Evolutionary conservation across 345 rosid species (phyloP), one percentile per base, ranked within the genome.

Genomic region (Syzygium aromaticum): DNA sequence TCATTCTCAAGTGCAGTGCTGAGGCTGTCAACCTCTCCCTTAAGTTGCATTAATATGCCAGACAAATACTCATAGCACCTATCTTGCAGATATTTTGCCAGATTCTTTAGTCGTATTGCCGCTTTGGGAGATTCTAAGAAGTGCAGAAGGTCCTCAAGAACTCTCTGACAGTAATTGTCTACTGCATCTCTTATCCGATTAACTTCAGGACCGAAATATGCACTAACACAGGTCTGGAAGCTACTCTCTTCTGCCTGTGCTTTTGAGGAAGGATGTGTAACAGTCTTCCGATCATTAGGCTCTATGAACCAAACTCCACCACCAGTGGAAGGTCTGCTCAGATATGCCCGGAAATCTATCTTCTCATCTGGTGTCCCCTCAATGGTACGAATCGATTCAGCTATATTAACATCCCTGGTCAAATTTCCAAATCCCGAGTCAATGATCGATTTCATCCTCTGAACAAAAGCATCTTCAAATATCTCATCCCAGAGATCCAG

Each of bases 251-350:
- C 97, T 16, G 89, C 90, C 2, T 91, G 86, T 86, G 89, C 88
- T 90, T 93, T 94, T 89, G 89, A 88, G 57, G 94, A 94, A 54
- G 92, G 88, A 80, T 89, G 52, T 43, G 86, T 84, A 91, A 89
- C 91, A 89, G 88, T 86, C 94, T 93, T 96, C 92, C 92, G 93
- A 49, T 89, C 64, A 86, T 91, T 93, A 89, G 98, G 93, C 87
- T 98, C 99, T 30, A 95, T 92, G 89, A 96, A 98, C 99, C 99
- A 98, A 89, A 98, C 94, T 85, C 99, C 98, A 85, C 98, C 99
- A 85, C 98, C 98, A 11, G 95, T 93, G 40, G 96, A 94, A 85
- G 97, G 97, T 88, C 95, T 96, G 90, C 91, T 95, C 91, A 98
- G 92, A 91, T 95, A 95, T 61, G 94, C 95, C 64, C 94, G 95